Percentiles rank a stretch among this genome's conserved stretches.
Evolutionary conservation across 1,139 yeast species (phyloP).

Genomic region (Saccharomyces hybrid): DNA sequence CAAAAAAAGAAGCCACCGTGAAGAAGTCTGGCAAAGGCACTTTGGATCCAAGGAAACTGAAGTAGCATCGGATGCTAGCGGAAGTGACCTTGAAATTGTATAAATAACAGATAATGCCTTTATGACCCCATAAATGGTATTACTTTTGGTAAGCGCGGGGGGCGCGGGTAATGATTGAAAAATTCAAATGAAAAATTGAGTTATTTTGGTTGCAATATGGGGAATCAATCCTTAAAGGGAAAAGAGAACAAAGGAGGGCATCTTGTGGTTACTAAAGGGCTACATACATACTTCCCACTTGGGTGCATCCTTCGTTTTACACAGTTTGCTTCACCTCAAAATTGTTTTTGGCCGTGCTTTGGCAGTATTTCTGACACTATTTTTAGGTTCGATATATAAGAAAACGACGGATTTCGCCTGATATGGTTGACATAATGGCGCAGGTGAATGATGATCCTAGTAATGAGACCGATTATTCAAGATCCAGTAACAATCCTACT

Average conservation of each 20-base stretch:
- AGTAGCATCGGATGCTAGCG: conserved; percentile 20
- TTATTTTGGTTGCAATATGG: not conserved
- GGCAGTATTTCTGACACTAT: not conserved
- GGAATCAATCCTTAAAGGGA: not conserved
- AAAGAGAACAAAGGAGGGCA: not conserved
- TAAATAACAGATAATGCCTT: not conserved
- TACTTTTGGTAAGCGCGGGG: not conserved
- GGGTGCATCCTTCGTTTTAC: not conserved
- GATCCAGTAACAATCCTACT: no score
- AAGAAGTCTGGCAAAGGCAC: conserved; percentile 22
- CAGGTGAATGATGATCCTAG: not conserved
- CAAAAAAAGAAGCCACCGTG: conserved; percentile 23
- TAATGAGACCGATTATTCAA: not conserved
- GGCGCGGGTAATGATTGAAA: not conserved
- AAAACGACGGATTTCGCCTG: not conserved
- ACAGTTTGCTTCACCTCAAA: not conserved
- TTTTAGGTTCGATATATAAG: not conserved
- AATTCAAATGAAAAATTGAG: not conserved
- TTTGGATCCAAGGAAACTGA: conserved; percentile 8
- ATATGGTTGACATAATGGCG: not conserved
- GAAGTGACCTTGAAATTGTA: conserved; percentile 35
- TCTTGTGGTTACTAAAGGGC: not conserved
- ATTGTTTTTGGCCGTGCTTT: not conserved
- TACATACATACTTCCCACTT: not conserved
- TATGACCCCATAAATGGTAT: not conserved